Evolutionary conservation across 148 eudicot genomes (phyloP).

Genomic region (Nepenthes mirabilis): DNA sequence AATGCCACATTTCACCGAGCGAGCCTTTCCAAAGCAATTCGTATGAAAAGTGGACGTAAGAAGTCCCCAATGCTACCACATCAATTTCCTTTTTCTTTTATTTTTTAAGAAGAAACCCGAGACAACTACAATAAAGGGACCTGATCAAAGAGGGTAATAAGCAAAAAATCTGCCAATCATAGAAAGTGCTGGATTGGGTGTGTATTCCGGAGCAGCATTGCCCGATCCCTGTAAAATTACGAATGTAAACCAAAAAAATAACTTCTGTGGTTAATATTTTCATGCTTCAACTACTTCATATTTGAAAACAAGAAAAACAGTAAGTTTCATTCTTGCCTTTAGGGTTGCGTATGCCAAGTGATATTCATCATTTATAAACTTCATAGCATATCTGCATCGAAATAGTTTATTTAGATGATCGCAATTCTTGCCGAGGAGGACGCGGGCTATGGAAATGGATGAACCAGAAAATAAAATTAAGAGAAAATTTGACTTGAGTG

Average conservation of each 20-base stretch:
- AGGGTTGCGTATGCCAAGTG: slow-evolving; percentile 24
- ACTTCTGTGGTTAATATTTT: too few relatives aligned
- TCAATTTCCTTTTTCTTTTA: too few relatives aligned
- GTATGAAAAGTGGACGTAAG: too few relatives aligned
- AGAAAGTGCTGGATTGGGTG: slow-evolving; percentile 13
- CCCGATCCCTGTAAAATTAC: slow-evolving; percentile 23
- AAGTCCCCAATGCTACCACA: too few relatives aligned
- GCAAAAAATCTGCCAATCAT: slow-evolving; percentile 25
- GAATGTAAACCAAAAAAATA: too few relatives aligned
- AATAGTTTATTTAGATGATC: background rate
- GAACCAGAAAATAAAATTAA: background rate
- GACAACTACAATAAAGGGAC: too few relatives aligned
- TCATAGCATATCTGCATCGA: slow-evolving; percentile 11
- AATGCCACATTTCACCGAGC: too few relatives aligned
- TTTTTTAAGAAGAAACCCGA: too few relatives aligned
- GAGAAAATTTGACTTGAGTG: background rate
- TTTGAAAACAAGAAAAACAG: too few relatives aligned
- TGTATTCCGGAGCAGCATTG: slow-evolving; percentile 29
- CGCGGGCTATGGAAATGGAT: background rate
- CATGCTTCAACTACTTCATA: too few relatives aligned
- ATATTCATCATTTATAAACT: slow-evolving; percentile 10
- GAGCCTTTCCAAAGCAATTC: too few relatives aligned
- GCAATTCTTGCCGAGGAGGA: background rate
- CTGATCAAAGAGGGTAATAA: slow-evolving; percentile 1
- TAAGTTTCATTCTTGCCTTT: background rate